A percentile compares a stretch with the other conserved stretches of the same genome.
phyloP scores from a whole-genome alignment of 768 basidiomycete genomes.

The Tricholoma saponaceum region DNA sequence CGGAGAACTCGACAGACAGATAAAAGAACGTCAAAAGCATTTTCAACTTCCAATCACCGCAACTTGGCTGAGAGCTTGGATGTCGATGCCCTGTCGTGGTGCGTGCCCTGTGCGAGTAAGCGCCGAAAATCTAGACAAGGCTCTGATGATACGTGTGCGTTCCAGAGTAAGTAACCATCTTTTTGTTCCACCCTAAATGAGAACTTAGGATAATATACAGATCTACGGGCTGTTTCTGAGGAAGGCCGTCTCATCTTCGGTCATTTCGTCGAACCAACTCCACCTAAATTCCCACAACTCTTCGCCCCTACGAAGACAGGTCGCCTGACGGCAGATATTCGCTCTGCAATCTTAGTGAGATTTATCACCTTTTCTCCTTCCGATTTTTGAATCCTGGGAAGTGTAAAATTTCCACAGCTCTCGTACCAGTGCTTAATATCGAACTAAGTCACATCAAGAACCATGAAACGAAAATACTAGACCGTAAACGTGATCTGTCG shows the following conservation, averaged over 20 bases:
- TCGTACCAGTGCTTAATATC: not conserved
- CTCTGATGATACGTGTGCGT: no score
- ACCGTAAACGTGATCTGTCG: not conserved
- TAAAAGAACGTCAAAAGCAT: no score
- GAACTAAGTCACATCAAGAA: not conserved
- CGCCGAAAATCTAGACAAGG: no score
- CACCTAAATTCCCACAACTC: not conserved
- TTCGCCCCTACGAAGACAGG: not conserved
- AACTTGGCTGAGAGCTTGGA: no score
- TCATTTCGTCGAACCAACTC: not conserved
- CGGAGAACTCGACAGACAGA: no score
- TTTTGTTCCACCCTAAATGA: no score
- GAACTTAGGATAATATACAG: no score
- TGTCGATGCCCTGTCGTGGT: no score
- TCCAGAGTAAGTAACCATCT: no score
- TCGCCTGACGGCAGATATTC: not conserved
- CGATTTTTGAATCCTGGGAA: not conserved
- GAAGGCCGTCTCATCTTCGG: not conserved
- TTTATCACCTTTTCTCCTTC: not conserved
- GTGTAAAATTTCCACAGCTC: not conserved
- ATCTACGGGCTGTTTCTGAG: no score
- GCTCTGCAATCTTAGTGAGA: not conserved
- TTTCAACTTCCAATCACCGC: no score
- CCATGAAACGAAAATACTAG: not conserved
- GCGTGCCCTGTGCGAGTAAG: no score